Percentiles rank a stretch among this genome's conserved stretches.
Evolutionary conservation across 176 grass and related monocot species (phyloP).

Genomic region (Puya raimondii): DNA sequence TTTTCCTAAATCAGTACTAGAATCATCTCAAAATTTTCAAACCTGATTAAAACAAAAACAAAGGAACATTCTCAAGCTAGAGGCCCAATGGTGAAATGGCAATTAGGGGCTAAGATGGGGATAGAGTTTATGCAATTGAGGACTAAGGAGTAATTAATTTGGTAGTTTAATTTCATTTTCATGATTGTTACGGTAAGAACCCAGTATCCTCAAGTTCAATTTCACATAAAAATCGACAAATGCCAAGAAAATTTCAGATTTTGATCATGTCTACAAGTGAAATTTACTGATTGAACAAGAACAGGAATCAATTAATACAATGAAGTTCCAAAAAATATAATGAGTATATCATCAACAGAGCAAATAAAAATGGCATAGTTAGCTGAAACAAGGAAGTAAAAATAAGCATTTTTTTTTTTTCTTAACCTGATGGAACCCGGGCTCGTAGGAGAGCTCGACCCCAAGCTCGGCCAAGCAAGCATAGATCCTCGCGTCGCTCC

Average conservation of each 20-base stretch:
- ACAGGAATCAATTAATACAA: too few relatives aligned
- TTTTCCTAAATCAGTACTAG: too few relatives aligned
- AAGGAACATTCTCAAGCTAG: too few relatives aligned
- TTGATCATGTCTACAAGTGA: not conserved
- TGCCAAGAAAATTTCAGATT: too few relatives aligned
- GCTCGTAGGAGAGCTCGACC: constrained; percentile 78
- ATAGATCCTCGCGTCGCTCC: constrained; percentile 69
- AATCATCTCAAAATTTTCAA: too few relatives aligned
- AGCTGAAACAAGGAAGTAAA: not conserved
- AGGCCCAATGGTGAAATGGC: too few relatives aligned
- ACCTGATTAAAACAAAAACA: too few relatives aligned
- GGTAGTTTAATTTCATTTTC: not conserved
- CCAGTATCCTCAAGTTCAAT: not conserved
- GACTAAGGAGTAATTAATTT: not conserved
- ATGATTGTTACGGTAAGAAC: not conserved
- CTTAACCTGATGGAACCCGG: constrained; percentile 87
- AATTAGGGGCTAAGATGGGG: too few relatives aligned
- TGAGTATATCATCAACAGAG: not conserved
- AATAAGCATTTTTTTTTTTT: not conserved
- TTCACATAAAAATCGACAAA: not conserved
- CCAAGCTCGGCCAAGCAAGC: constrained; percentile 83
- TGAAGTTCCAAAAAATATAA: too few relatives aligned
- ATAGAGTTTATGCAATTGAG: too few relatives aligned
- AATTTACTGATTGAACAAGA: not conserved
- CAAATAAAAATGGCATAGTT: constrained; percentile 1